Conservation (phyloP, 1,284 basidiomycete species). For the Tilletia caries region DNA sequence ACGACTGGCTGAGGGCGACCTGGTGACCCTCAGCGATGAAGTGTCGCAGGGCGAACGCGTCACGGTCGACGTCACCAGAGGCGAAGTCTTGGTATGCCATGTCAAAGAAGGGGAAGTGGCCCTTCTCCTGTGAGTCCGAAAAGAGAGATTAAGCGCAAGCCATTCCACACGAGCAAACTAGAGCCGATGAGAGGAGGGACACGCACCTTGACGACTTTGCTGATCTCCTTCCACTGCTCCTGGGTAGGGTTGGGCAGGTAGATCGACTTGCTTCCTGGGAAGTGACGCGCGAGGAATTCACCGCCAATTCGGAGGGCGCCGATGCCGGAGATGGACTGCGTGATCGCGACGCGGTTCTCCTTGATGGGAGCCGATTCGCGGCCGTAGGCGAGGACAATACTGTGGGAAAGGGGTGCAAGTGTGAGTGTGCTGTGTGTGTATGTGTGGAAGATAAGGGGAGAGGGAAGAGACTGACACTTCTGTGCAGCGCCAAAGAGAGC, state of each 20-base stretch:
- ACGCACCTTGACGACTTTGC: slow-evolving; percentile 39
- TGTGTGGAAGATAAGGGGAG: slow-evolving; percentile 17
- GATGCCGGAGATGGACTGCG: slow-evolving; percentile 96
- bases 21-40: slow-evolving; percentile 54
- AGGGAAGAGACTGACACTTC: slow-evolving; percentile 64
- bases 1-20: slow-evolving; percentile 46
- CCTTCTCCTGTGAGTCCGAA: slow-evolving; percentile 63
- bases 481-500: slow-evolving; percentile 94
- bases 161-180: not conserved
- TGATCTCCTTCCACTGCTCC: slow-evolving; percentile 52
- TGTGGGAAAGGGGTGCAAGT: slow-evolving; percentile 53
- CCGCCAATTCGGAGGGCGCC: slow-evolving; percentile 95
- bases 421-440: too few relatives aligned
- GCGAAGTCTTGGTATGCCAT: slow-evolving; percentile 71
- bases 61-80: slow-evolving; percentile 47
- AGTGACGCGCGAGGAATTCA: slow-evolving; percentile 80
- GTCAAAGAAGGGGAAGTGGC: slow-evolving; percentile 87
- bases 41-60: slow-evolving; percentile 53
- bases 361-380: slow-evolving; percentile 96
- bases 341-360: slow-evolving; percentile 73
- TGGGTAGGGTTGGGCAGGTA: slow-evolving; percentile 70
- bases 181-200: not conserved
- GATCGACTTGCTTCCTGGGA: slow-evolving; percentile 80
- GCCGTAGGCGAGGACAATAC: slow-evolving; percentile 95
- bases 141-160: too few relatives aligned